Percentiles rank a stretch among this genome's conserved stretches.
phyloP scores from a whole-genome alignment of 2,329 filamentous ascomycete genomes.

The Trichoderma pleuroti region DNA sequence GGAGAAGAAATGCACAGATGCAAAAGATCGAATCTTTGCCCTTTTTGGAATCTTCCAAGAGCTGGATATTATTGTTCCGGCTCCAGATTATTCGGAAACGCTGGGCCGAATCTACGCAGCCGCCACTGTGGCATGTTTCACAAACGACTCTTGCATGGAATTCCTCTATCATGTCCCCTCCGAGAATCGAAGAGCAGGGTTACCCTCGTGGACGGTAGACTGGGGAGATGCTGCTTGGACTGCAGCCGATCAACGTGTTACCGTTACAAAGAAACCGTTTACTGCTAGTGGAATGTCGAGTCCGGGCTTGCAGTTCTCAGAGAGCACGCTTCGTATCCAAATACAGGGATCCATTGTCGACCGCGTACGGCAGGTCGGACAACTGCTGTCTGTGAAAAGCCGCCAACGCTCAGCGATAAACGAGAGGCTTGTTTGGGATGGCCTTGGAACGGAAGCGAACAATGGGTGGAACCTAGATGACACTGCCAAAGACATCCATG shows the following conservation, averaged over 20 bases:
- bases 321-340: neutral
- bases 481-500: neutral
- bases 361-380: neutral
- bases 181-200: neutral
- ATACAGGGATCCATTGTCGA: neutral
- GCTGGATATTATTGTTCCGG: neutral
- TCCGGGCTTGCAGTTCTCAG: neutral
- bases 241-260: neutral
- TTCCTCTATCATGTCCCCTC: neutral
- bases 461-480: neutral
- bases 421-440: neutral
- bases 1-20: neutral
- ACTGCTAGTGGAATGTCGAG: neutral
- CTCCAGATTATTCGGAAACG: neutral
- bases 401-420: neutral
- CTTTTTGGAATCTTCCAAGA: neutral
- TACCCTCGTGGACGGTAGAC: neutral
- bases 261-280: neutral
- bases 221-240: neutral
- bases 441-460: neutral
- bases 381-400: neutral
- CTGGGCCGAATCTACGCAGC: constrained; percentile 8
- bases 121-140: neutral
- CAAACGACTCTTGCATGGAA: neutral
- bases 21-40: neutral